A percentile compares a stretch with the other conserved stretches of the same genome.
Evolutionary conservation across 1,284 basidiomycete genomes (phyloP).

Genomic region (Pseudozyma sp.): DNA sequence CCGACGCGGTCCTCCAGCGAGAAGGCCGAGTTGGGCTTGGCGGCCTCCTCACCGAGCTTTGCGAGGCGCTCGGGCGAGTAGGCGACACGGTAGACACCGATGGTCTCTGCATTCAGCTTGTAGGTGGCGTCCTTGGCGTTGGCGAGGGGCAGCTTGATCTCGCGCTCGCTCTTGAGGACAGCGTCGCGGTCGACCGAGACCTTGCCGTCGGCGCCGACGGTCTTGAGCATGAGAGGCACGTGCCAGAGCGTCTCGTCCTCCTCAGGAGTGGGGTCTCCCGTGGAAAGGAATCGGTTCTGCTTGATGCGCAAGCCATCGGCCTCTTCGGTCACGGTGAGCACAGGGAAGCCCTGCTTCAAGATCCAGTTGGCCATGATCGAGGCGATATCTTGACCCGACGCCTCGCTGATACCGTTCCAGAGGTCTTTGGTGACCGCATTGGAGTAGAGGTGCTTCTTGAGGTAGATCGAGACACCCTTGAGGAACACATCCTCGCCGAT

Average conservation of each 20-base stretch:
- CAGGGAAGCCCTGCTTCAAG: conserved; percentile 79
- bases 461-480: conserved; percentile 78
- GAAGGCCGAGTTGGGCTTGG: conserved; percentile 77
- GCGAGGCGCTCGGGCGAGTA: conserved; percentile 85
- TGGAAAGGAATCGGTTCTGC: conserved; percentile 93
- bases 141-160: conserved; percentile 76
- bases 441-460: conserved; percentile 84
- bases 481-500: conserved; percentile 83
- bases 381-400: conserved; percentile 82
- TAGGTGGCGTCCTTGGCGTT: conserved; percentile 75
- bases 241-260: conserved; percentile 93
- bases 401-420: conserved; percentile 86
- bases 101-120: conserved; percentile 90
- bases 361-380: conserved; percentile 94
- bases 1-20: conserved; percentile 87
- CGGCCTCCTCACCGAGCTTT: conserved; percentile 83
- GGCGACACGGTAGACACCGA: conserved; percentile 89
- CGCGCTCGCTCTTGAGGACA: conserved; percentile 77
- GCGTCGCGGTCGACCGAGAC: conserved; percentile 75
- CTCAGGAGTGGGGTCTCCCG: conserved; percentile 76
- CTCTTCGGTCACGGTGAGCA: conserved; percentile 84
- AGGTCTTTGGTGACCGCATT: conserved; percentile 89
- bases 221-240: conserved; percentile 83
- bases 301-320: conserved; percentile 73
- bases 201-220: conserved; percentile 75